phyloP scores from a whole-genome alignment of 2,329 filamentous ascomycete genomes.

The Chaetomium sp. region DNA sequence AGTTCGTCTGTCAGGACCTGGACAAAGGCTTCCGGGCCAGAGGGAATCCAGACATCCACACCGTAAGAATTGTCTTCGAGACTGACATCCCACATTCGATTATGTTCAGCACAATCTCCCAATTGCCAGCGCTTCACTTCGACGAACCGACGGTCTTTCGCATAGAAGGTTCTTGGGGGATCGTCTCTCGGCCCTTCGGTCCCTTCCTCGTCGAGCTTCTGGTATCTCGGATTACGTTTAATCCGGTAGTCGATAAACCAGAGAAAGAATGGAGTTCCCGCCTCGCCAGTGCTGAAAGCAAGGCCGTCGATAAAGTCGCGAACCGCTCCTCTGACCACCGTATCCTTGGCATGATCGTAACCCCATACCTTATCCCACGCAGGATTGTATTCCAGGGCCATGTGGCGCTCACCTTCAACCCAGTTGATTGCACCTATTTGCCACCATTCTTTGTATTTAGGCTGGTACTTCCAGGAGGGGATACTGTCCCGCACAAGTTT shows the following conservation, averaged over 20 bases:
- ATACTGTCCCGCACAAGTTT: not conserved
- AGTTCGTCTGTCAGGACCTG: not conserved
- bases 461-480: too few relatives aligned
- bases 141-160: not conserved
- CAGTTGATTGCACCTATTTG: too few relatives aligned
- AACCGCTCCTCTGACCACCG: too few relatives aligned
- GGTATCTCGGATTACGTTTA: slow-evolving; percentile 4
- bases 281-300: not conserved
- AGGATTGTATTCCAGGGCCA: slow-evolving; percentile 2
- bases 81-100: slow-evolving; percentile 2
- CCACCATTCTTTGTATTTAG: too few relatives aligned
- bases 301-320: not conserved
- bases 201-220: too few relatives aligned
- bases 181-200: not conserved
- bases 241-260: slow-evolving; percentile 8
- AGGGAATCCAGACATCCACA: not conserved
- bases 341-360: too few relatives aligned
- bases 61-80: not conserved
- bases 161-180: not conserved
- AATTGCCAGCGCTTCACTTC: not conserved
- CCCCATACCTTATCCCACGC: slow-evolving; percentile 2
- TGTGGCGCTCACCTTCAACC: too few relatives aligned
- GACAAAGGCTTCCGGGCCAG: not conserved
- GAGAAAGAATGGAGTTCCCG: not conserved
- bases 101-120: not conserved